Evolutionary conservation across 352 stramenopile species (phyloP), one percentile per base, ranked within the genome.

Genomic region (Globisporangium recalcitrans): DNA sequence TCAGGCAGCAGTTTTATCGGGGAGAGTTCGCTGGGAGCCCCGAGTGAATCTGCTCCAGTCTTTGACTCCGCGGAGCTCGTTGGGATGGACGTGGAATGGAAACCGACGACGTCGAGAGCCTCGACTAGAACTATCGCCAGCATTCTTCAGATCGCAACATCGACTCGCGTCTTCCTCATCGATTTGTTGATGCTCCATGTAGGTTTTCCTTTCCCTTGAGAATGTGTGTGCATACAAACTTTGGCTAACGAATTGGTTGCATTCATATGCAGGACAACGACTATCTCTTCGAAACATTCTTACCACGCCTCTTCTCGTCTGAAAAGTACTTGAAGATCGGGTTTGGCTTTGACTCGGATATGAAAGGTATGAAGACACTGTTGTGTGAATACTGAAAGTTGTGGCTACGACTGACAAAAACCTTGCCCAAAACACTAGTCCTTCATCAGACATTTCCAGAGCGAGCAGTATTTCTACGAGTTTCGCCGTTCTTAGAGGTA

Each of bases 81-180:
- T 0, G 78, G 80, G 4, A 65, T 90, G 16, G 80, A 90, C 47
- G 80, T 90, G 9, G 80, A 90, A 55, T 90, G 80, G 80, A 77
- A 80, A 10, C 80, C 80, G 3, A 70, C 69, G 14, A 73, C 58
- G 1, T 73, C 66, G 8, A 79, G 54, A 14, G 63, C 55, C 31
- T 67, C 57, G 22, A 71, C 59, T 32, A 72, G 58, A 52, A 64
- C 69, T 14, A 32, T 87, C 11, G 80, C 80, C 0, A 90, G 80
- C 34, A 83, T 87, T 40, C 57, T 90, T 14, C 80, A 90, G 52
- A 85, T 90, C 32, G 77, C 80, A 10, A 77, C 78, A 4, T 40
- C 36, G 5, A 67, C 72, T 5, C 64, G 58, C 40, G 70, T 85
- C 32, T 85, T 88, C 47, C 63, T 90, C 42, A 63, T 88, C 46